These are phyloP conservation scores for Croton setiger DNA, from an alignment of 441 rosid genomes.

Conservation along the genomic window DNA sequence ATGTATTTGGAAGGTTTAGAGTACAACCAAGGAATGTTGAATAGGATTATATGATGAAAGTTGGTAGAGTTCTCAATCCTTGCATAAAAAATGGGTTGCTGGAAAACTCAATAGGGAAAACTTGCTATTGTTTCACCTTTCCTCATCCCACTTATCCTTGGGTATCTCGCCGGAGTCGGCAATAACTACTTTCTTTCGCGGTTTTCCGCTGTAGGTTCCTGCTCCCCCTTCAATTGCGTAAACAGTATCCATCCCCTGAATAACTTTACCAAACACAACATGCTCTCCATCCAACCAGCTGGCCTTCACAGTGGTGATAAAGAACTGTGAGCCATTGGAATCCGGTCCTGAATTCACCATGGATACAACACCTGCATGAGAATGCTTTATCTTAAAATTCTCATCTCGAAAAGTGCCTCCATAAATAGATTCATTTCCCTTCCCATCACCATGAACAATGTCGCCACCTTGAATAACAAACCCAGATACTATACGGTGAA, in stretches of 20 bases:
- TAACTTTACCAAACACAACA: conserved; percentile 86
- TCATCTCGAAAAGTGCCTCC: conserved; percentile 84
- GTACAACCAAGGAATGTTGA: no score
- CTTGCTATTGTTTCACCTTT: conserved; percentile 39
- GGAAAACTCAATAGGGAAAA: conserved; percentile 15
- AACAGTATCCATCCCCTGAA: conserved; percentile 89
- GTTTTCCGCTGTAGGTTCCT: conserved; percentile 93
- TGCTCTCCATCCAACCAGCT: conserved; percentile 98
- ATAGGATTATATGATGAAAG: no score
- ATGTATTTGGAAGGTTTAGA: no score
- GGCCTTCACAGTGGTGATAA: conserved; percentile 84
- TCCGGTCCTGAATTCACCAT: conserved; percentile 91
- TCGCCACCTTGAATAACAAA: conserved; percentile 96
- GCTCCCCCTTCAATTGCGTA: conserved; percentile 95
- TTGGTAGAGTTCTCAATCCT: no score
- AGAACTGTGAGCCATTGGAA: conserved; percentile 94
- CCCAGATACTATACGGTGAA: conserved; percentile 94
- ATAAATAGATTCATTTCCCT: conserved; percentile 71
- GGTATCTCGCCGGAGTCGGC: conserved; percentile 93
- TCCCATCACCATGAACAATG: conserved; percentile 63
- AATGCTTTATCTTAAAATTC: conserved; percentile 76
- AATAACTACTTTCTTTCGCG: conserved; percentile 83
- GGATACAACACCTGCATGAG: conserved; percentile 88
- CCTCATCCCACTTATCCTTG: conserved; percentile 84
- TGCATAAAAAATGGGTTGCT: not conserved